Conservation (phyloP, 306 rosid species). For the Senna tora region DNA sequence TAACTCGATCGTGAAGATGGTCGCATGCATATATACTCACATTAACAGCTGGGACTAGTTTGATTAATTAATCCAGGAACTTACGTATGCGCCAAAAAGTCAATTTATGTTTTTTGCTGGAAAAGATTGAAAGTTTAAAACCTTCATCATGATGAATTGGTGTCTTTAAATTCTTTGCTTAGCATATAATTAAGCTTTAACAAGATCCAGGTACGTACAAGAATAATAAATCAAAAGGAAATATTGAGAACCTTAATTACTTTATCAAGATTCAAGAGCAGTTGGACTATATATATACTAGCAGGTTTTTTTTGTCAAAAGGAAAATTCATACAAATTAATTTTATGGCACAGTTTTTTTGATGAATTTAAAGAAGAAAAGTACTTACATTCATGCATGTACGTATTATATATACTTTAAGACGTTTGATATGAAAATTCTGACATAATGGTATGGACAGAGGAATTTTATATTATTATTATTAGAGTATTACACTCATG, state of each 20-base stretch:
- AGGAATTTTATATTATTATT: no score
- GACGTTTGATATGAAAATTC: neutral
- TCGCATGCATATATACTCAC: neutral
- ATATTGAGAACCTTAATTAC: constrained; percentile 31
- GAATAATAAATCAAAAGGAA: constrained; percentile 17
- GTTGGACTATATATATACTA: neutral
- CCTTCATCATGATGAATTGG: constrained; percentile 17
- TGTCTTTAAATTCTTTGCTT: neutral
- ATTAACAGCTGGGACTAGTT: neutral
- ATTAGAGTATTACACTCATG: no score
- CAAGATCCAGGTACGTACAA: constrained; percentile 8
- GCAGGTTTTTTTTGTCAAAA: neutral
- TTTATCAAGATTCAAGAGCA: no score
- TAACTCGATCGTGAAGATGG: neutral
- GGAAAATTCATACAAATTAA: neutral
- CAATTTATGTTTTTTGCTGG: constrained; percentile 1
- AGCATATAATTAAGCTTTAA: constrained; percentile 12
- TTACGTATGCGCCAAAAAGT: constrained; percentile 25
- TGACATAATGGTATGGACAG: no score
- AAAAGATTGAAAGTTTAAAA: neutral
- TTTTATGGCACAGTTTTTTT: neutral
- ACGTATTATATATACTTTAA: no score
- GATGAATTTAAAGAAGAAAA: neutral
- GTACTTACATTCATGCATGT: neutral
- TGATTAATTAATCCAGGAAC: neutral